Conservation (phyloP, 208 protist species). For the Trichomonas tenax region DNA sequence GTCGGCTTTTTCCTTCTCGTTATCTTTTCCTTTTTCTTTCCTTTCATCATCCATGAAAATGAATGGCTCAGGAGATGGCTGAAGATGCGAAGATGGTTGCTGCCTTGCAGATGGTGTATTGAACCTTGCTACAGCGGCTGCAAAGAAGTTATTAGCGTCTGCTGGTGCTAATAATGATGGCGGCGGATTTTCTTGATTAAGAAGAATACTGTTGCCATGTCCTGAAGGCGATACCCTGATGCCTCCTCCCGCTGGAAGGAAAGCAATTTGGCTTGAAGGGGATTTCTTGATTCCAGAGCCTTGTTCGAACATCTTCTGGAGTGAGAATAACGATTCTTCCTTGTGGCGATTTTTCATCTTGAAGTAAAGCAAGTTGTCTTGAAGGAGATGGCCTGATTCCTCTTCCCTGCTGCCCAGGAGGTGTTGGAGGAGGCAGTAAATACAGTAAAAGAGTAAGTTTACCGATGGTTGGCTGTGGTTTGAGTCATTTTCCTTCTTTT, state of each 20-base stretch:
- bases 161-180: not conserved
- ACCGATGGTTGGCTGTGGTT: not conserved
- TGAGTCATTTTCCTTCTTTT: not conserved
- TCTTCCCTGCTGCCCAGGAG: not conserved
- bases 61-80: not conserved
- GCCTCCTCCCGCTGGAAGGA: not conserved
- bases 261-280: not conserved
- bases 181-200: not conserved
- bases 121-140: not conserved
- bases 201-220: too few relatives aligned
- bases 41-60: not conserved
- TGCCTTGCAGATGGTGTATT: not conserved
- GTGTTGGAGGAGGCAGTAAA: not conserved
- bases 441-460: not conserved
- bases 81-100: not conserved
- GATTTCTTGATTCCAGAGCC: not conserved
- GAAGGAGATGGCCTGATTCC: not conserved
- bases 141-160: not conserved
- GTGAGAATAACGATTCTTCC: not conserved
- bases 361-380: not conserved
- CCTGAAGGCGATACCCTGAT: not conserved
- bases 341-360: not conserved
- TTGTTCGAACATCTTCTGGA: not conserved
- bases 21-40: not conserved
- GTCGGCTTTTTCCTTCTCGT: too few relatives aligned